Percentiles rank a stretch among this genome's conserved stretches.
phyloP scores from a whole-genome alignment of 768 basidiomycete genomes.

The Galerina sulciceps region DNA sequence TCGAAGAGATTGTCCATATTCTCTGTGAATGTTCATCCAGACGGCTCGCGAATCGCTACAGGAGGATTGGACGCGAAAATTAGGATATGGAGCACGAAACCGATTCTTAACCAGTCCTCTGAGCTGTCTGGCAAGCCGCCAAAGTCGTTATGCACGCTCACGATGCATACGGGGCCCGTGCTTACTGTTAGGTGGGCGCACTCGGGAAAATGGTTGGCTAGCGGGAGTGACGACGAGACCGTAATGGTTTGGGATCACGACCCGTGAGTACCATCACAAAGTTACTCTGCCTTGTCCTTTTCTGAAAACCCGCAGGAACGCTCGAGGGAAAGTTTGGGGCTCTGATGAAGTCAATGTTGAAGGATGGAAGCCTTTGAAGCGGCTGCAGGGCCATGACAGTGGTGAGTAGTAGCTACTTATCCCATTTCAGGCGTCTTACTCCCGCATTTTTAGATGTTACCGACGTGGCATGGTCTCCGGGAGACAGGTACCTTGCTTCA shows the following conservation, averaged over 20 bases:
- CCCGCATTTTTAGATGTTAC: constrained; percentile 73
- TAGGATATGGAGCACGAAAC: constrained; percentile 96
- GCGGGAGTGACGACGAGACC: constrained; percentile 94
- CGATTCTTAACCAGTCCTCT: constrained; percentile 79
- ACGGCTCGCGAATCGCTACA: constrained; percentile 95
- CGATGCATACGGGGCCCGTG: constrained; percentile 94
- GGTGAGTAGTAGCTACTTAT: constrained; percentile 52
- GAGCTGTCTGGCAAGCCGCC: constrained; percentile 74
- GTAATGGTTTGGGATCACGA: constrained; percentile 98
- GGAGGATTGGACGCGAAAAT: constrained; percentile 96
- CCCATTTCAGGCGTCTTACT: constrained; percentile 1
- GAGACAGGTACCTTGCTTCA: constrained; percentile 90
- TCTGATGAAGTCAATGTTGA: constrained; percentile 96
- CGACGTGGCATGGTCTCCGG: constrained; percentile 94
- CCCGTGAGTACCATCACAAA: constrained; percentile 63
- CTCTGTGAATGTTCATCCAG: constrained; percentile 93
- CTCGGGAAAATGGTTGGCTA: constrained; percentile 92
- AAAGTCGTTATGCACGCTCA: constrained; percentile 87
- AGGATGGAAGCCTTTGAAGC: constrained; percentile 93
- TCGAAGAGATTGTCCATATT: constrained; percentile 84
- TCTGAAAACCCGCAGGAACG: constrained; percentile 49
- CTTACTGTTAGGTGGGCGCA: constrained; percentile 92
- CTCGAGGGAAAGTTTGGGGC: constrained; percentile 90
- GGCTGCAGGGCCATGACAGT: constrained; percentile 92
- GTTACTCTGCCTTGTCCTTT: constrained; percentile 5